Base-by-base conservation (phyloP, 305 asterid species). In the Salvia sclarea region DNA sequence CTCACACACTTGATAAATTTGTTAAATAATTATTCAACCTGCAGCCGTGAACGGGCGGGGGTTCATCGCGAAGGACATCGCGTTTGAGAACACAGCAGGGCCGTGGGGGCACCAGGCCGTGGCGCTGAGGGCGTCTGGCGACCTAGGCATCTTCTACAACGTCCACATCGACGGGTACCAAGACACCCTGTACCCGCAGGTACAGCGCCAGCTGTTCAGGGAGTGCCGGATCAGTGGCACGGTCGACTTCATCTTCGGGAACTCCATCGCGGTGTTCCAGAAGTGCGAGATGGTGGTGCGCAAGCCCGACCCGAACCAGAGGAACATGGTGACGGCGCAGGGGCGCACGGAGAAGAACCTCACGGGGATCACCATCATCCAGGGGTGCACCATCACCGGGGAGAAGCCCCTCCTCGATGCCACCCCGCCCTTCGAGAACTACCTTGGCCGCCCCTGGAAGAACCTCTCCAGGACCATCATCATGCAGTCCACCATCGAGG, bases 371-470 rank as follows among this genome's bases (percentile, higher is more conserved):
- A 86, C 72, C 40, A 72, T 84, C 4, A 12, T 89, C 65, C 90
- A 83, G 21, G 72, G 75, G 68, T 81, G 80, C 57, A 40, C 71
- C n/a, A 78, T 92, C 52, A 47, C 22, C 1, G 89, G 94, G 0
- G 92, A 88, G 9, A 81, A 80, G 0, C 85, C 12, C 3, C 81
- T 82, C 57, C 13, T 62, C 0, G 48, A 61, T 0, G 35, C 61
- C 0, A 24, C 57, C 1, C 88, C 88, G 0, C 35, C 70, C 1
- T 2, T 78, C 40, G 61, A 43, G 18, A 84, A 92, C 0, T 92
- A 72, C 75, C 94, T 91, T 0, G 98, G 96, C 22, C 83, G 98
- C 0, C 98, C 98, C 2, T 87, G 95, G 98, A 89, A 89, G 80
- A 79, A 79, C 50, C 81, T 3, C 30, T 85, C 98, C 0, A 78